phyloP scores from a whole-genome alignment of 148 eudicot genomes.

The Diospyros kaki region DNA sequence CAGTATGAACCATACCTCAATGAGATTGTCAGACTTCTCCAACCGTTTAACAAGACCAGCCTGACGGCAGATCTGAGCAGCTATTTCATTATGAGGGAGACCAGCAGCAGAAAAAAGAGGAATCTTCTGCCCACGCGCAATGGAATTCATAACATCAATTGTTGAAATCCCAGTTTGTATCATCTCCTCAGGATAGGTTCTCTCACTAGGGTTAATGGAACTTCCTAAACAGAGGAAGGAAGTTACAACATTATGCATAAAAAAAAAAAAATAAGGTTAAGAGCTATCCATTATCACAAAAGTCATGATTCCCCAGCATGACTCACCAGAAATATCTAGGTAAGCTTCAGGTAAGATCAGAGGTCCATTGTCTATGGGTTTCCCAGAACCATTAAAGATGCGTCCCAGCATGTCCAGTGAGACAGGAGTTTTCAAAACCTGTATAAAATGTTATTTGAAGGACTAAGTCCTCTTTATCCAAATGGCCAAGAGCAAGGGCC shows the following conservation, averaged over 20 bases:
- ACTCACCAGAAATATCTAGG: constrained; percentile 90
- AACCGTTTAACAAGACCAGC: constrained; percentile 96
- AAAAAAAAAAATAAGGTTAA: not conserved
- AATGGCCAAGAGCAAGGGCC: not conserved
- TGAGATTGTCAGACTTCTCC: constrained; percentile 72
- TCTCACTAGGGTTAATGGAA: constrained; percentile 97
- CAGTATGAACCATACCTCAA: constrained; percentile 53
- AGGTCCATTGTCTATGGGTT: constrained; percentile 98
- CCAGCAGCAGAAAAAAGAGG: constrained; percentile 99
- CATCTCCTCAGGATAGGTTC: constrained; percentile 99
- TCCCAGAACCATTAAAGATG: constrained; percentile 95
- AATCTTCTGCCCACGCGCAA: constrained; percentile 98
- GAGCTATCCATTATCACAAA: not conserved
- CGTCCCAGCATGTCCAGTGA: constrained; percentile 99
- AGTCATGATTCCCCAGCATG: constrained; percentile 1
- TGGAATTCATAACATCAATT: constrained; percentile 98
- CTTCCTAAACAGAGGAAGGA: constrained; percentile 46
- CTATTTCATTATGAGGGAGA: constrained; percentile 99
- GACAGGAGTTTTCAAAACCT: constrained; percentile 97
- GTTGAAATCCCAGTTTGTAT: constrained; percentile 97
- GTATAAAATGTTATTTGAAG: constrained; percentile 9
- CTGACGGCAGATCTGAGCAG: constrained; percentile 97
- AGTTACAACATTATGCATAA: not conserved
- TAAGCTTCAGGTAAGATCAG: constrained; percentile 97
- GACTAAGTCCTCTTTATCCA: constrained; percentile 12